phyloP scores from a whole-genome alignment of 345 rosid species.

The Citrus australasica region DNA sequence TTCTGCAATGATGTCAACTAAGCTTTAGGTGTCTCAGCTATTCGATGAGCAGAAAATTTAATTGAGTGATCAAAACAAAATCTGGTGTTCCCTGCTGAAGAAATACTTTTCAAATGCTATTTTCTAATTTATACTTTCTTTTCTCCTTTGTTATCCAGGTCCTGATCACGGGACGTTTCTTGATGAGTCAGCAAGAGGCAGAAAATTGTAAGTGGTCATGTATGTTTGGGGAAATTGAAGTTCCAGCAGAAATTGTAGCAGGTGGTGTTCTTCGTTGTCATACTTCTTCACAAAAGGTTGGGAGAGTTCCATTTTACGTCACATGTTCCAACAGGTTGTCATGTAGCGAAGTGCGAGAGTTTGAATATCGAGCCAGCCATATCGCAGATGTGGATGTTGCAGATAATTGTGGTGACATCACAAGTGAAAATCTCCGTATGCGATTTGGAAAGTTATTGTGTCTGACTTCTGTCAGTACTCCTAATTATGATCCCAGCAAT shows the following conservation, averaged over 20 bases:
- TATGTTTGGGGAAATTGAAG: conserved; percentile 98
- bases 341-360: conserved; percentile 95
- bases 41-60: neutral
- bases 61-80: neutral
- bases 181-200: conserved; percentile 55
- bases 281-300: conserved; percentile 64
- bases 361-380: conserved; percentile 54
- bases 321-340: conserved; percentile 91
- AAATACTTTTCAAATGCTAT: neutral
- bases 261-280: conserved; percentile 77
- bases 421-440: conserved; percentile 41
- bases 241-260: conserved; percentile 66
- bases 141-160: conserved; percentile 42
- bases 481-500: conserved; percentile 18
- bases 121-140: conserved; percentile 2
- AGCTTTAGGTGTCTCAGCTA: neutral
- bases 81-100: conserved; percentile 8
- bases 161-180: conserved; percentile 29
- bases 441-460: conserved; percentile 57
- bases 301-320: conserved; percentile 84
- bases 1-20: neutral
- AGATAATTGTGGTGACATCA: conserved; percentile 18
- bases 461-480: conserved; percentile 28
- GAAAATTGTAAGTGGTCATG: conserved; percentile 70
- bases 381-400: conserved; percentile 29